phyloP scores from a whole-genome alignment of 2,329 filamentous ascomycete genomes.

The Colletotrichum tofieldiae region DNA sequence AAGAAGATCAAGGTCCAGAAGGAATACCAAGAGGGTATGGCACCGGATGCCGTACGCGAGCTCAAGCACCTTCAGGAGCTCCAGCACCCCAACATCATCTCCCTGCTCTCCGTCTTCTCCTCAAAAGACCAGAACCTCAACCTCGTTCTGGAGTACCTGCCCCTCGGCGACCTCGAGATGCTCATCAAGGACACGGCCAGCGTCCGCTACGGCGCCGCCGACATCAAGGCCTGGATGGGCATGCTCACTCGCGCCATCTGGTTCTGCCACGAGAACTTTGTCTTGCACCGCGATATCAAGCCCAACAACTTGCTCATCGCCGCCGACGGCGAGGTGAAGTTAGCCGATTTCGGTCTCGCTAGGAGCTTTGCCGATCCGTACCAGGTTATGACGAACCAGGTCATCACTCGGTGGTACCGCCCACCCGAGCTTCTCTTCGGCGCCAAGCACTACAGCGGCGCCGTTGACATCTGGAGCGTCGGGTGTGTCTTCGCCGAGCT shows the following conservation, averaged over 20 bases:
- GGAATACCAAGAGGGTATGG: constrained; percentile 91
- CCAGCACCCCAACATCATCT: constrained; percentile 95
- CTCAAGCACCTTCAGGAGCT: constrained; percentile 96
- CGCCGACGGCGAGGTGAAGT: constrained; percentile 91
- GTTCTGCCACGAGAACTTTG: constrained; percentile 96
- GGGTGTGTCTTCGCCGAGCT: constrained; percentile 95
- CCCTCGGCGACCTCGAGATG: constrained; percentile 94
- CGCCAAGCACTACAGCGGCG: constrained; percentile 88
- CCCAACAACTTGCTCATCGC: constrained; percentile 98
- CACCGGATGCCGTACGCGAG: constrained; percentile 95
- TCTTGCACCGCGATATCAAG: constrained; percentile 98
- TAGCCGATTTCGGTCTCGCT: constrained; percentile 97
- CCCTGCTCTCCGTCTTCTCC: constrained; percentile 91
- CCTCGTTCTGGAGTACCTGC: constrained; percentile 93
- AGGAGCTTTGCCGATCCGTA: constrained; percentile 91
- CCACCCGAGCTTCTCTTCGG: constrained; percentile 95
- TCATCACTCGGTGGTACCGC: constrained; percentile 97
- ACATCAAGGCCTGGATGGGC: constrained; percentile 98
- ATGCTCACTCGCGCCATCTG: constrained; percentile 95
- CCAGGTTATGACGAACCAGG: constrained; percentile 89
- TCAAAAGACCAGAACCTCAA: constrained; percentile 98
- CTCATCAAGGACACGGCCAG: constrained; percentile 87
- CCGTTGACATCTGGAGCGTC: constrained; percentile 95
- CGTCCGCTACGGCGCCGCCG: constrained; percentile 86
- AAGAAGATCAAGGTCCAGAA: constrained; percentile 93